A percentile compares a stretch with the other conserved stretches of the same genome.
phyloP scores from a whole-genome alignment of 352 stramenopile species.

The Phytophthora meadii region DNA sequence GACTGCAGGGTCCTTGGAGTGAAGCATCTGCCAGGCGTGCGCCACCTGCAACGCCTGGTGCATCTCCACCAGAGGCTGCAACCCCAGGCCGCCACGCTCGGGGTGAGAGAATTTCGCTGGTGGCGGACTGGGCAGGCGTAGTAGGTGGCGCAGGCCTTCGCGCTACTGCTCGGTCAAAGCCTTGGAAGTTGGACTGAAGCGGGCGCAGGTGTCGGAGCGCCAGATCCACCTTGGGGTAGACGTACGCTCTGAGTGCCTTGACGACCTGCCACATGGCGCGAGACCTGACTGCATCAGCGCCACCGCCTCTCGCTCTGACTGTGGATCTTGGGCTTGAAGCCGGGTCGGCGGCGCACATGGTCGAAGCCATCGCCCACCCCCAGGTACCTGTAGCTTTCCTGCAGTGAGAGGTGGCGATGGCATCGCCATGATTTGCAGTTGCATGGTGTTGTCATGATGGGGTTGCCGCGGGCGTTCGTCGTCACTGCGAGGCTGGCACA shows the following conservation, averaged over 20 bases:
- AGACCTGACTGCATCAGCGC: slow-evolving; percentile 18
- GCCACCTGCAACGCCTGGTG: slow-evolving; percentile 18
- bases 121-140: neutral
- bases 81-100: slow-evolving; percentile 15
- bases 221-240: slow-evolving; percentile 18
- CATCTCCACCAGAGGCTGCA: slow-evolving; percentile 17
- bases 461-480: slow-evolving; percentile 11
- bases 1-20: slow-evolving; percentile 7
- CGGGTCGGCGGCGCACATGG: slow-evolving; percentile 1
- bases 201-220: slow-evolving; percentile 7
- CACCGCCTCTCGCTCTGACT: slow-evolving; percentile 2
- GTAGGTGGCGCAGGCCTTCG: slow-evolving; percentile 4
- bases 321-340: slow-evolving; percentile 1
- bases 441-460: slow-evolving; percentile 3
- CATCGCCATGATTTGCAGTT: neutral
- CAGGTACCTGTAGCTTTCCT: slow-evolving; percentile 4
- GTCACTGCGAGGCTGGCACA: slow-evolving; percentile 13
- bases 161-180: neutral
- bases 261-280: slow-evolving; percentile 2
- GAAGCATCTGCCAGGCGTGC: slow-evolving; percentile 28
- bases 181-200: slow-evolving; percentile 7
- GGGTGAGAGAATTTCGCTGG: slow-evolving; percentile 19
- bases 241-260: slow-evolving; percentile 17
- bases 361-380: slow-evolving; percentile 25
- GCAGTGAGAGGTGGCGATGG: slow-evolving; percentile 1